Base-by-base conservation (phyloP, 768 basidiomycete species). In the Nidularia sp. region DNA sequence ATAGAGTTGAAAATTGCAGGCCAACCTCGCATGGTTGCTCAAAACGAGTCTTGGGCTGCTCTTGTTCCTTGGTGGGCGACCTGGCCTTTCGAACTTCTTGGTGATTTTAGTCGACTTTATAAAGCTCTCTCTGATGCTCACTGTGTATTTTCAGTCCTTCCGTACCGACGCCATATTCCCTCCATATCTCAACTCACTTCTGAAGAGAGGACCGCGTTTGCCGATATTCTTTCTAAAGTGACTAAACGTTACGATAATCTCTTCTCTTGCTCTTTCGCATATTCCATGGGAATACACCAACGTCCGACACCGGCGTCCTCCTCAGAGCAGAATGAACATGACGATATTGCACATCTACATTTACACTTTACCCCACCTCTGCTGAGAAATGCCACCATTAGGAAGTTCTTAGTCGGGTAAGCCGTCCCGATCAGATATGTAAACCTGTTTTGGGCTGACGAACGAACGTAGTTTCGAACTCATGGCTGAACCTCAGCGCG, bases 251-350 rank as follows among this genome's bases (percentile, higher is more conserved):
- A 89, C 57, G 90, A 89, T 60, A 90, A 88, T 60, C 70, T 93
- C 32, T 93, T 93, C 64, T 78, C 78, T 5, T 93, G 90, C 64
- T 88, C 91, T 0, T 97, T 96, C 68, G 87, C 91, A 0, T 97
- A 96, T 66, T 93, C 90, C 5, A 94, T 96, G 91, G 94, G 94
- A 34, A 80, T 96, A 45, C 94, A 96, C 62, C 94, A 97, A 65
- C 79, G 86, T 1, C 88, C 92, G 4, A 61, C 81, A 8, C 50
- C 50, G 34, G 8, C 29, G 15, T 10, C 8, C 15, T 2, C 81
- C 86, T 6, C 66, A 69, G 5, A 53, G 55, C 18, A 58, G 59
- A 4, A 10, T 13, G 65, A 71, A 7, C 69, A 71, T 8, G 75
- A 80, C 36, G 71, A 84, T 43, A 62, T 86, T 22, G 86, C 90